Base-by-base conservation (phyloP, 257 asterid genomes). In the Knoxia roxburghii region DNA sequence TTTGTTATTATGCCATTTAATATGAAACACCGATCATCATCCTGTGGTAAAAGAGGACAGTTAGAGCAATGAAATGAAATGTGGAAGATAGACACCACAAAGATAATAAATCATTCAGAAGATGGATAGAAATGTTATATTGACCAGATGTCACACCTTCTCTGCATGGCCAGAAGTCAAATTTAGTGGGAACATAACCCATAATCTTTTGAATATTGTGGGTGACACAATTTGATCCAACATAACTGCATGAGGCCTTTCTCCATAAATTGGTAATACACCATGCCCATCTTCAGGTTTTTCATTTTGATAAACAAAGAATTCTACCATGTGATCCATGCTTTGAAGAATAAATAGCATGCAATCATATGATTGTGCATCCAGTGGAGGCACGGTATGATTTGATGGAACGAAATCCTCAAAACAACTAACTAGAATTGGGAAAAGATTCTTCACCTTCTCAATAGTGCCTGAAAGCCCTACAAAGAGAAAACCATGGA, bases 121-220 rank as follows among this genome's bases (percentile, higher is more conserved):
- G 27, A 32, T 23, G 29, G 69, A 48, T 24, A 33, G 4, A 35
- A 33, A 48, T n/a, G 6, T 30, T 21, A n/a, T 6, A 30, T 20
- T 29, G 13, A 27, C 17, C 24, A 11, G 43, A 48, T 48, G 10
- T 49, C 30, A 27, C 27, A 65, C 69, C 69, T 65, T 65, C 29
- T 48, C 61, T 21, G 41, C 18, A 43, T 33, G 33, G 57, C 2
- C 26, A 33, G 56, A 48, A 65, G 43, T 7, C 48, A 58, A 27
- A 65, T 90, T 86, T 55, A 90, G 85, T 70, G 99, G 99, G 67
- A 85, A 93, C 72, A 75, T 80, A 61, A 73, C 88, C 97, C 99
- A 93, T 68, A 93, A 72, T 81, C 84, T 90, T 83, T 83, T 84
- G 15, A 93, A 72, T 24, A 72, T 72, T 63, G 67, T 63, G 0